Base-by-base conservation (phyloP, 2,329 filamentous ascomycete genomes). In the Cladosporium sp. region DNA sequence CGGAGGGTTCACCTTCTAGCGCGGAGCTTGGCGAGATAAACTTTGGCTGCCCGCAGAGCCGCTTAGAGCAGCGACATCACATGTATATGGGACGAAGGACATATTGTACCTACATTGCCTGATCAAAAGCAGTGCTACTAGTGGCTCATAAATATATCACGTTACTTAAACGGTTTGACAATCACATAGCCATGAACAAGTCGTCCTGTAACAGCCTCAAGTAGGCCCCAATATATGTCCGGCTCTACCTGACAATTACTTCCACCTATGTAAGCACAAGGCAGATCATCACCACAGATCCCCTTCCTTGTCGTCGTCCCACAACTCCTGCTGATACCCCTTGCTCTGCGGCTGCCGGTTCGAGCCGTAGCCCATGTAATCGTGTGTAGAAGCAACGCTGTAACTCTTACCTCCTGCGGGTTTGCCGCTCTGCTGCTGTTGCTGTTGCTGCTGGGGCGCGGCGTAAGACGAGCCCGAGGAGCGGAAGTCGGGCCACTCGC, bases 281-380 rank as follows among this genome's bases (percentile, higher is more conserved):
- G 22, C 22, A 28, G 5, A 28, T 28, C n/a, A 37, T 61, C 56
- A 65, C 65, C 65, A 68, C 55, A 66, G 43, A 49, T 63, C 64
- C 35, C 57, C 56, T 32, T 57, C 53, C 48, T 64, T 56, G 19
- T 63, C 64, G 35, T 67, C 66, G 33, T 67, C 64, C 66, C 65
- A 67, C 44, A 65, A 43, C 9, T 50, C 58, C 44, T 37, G 45
- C 31, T 59, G 43, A 34, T 62, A 57, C 4, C 62, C 61, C 54
- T 63, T 63, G 63, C 11, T 60, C 58, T n/a, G 13, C 13, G n/a
- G n/a, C 13, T 38, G n/a, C 18, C 37, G 19, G n/a, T 42, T 42
- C n/a, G 46, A 34, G 18, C 46, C 46, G 49, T 68, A 65, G 11
- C 66, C 67, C 46, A 69, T 50, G 56, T 69, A 69, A 40, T 68